Evolutionary conservation across 345 rosid genomes (phyloP), one percentile per base, ranked within the genome.

Genomic region (Atalantia buxifolia): DNA sequence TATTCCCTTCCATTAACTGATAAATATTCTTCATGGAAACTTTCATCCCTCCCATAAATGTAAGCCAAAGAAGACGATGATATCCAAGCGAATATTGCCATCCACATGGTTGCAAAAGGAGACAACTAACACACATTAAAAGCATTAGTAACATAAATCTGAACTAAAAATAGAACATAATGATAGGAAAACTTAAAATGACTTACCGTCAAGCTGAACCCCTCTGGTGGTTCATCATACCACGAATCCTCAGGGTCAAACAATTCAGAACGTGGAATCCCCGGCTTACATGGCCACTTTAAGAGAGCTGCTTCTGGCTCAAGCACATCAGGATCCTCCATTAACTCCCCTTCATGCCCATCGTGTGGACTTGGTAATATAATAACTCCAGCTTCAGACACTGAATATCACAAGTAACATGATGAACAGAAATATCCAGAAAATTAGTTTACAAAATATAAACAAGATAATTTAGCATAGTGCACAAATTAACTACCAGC

Each of bases 31-130:
- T 90, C 99, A 73, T 87, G 86, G 81, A 79, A 81, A 77, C 86
- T 87, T 75, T 89, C 97, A 73, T 96, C 99, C 84, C 87, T 88
- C 63, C 97, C 94, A 71, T 94, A 94, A 77, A 92, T 89, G 81
- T 87, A 92, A 60, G 97, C 98, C 85, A 96, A 84, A 35, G 95
- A 90, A 76, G 97, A 92, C 40, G 98, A 87, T n/a, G 97, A 90
- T 77, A 89, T 84, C 99, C 99, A 96, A 36, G 89, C 89, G 87
- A 96, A 92, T 72, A 92, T 90, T 31, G 90, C 83, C 86, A 90
- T 87, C 97, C 98, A 96, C 97, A 91, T 90, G 42, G 89, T 90
- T 60, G 97, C 97, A 75, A 96, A 96, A 75, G 92, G 86, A 28
- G 97, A 96, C 75, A 96, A 79, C 98, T 94, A 84, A 72, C 75